Conservation (phyloP, 805 yeast species). For the Ogataea pignaliae region DNA sequence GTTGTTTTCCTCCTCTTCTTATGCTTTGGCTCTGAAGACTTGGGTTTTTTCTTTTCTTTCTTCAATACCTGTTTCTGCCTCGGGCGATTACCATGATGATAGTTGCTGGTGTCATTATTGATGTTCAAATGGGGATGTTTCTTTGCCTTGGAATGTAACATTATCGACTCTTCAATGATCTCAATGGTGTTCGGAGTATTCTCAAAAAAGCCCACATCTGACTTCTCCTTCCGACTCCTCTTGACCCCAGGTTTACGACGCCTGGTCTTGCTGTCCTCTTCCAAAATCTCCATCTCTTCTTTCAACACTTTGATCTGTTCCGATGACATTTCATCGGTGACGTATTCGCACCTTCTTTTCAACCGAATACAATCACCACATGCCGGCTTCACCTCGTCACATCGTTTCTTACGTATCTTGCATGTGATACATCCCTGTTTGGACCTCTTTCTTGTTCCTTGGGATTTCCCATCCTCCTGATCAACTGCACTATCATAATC, state of each 20-base stretch:
- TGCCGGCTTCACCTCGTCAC: constrained; percentile 45
- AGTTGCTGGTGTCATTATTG: no score
- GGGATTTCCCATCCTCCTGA: background rate
- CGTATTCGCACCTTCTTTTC: constrained; percentile 44
- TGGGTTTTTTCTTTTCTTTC: no score
- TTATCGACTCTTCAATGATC: background rate
- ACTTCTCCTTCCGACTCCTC: background rate
- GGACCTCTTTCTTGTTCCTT: constrained; percentile 33
- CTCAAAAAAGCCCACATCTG: no score
- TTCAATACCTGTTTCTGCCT: no score
- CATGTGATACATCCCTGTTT: constrained; percentile 66
- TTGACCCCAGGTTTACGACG: constrained; percentile 29
- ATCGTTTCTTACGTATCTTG: constrained; percentile 58
- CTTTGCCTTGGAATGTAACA: no score
- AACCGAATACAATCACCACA: constrained; percentile 48
- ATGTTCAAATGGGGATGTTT: no score
- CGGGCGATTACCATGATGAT: no score
- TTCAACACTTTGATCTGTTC: constrained; percentile 35
- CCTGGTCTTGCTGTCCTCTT: constrained; percentile 38
- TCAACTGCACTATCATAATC: no score
- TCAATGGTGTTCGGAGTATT: background rate
- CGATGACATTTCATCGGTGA: constrained; percentile 40
- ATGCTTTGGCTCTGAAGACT: no score
- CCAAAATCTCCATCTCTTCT: constrained; percentile 35
- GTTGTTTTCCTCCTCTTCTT: background rate